Evolutionary conservation across 176 grass and related monocot species (phyloP).

Genomic region (Calamus simplicifolius): DNA sequence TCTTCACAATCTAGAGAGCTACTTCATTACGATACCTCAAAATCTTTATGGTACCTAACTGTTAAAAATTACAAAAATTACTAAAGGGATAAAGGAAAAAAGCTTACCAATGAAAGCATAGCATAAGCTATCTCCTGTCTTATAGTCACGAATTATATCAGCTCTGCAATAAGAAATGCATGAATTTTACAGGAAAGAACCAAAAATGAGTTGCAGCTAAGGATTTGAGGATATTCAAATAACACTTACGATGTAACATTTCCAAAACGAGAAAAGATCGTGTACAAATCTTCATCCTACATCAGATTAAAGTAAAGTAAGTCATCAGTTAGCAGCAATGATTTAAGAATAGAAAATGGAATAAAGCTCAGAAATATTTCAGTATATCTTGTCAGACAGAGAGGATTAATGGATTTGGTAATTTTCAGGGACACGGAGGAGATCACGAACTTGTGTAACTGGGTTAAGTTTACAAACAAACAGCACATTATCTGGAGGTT

Average conservation of each 20-base stretch:
- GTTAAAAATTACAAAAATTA: no score
- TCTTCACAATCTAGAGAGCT: no score
- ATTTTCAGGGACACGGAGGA: background rate
- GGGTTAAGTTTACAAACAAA: constrained; percentile 98
- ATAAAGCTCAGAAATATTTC: no score
- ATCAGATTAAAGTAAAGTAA: background rate
- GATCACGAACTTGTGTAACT: constrained; percentile 69
- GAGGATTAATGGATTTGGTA: no score
- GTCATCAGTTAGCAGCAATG: no score
- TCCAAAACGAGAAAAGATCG: constrained; percentile 96
- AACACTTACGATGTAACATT: constrained; percentile 77
- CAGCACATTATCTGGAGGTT: constrained; percentile 81
- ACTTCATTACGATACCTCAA: no score
- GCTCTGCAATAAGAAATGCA: constrained; percentile 40
- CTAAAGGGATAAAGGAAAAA: background rate
- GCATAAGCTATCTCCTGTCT: constrained; percentile 92
- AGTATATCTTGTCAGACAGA: no score
- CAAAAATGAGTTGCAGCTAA: background rate
- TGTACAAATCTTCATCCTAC: constrained; percentile 93
- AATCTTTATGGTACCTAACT: no score
- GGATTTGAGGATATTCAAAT: constrained; percentile 1
- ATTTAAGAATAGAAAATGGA: no score
- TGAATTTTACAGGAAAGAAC: constrained; percentile 8
- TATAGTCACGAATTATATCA: constrained; percentile 89
- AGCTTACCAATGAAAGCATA: constrained; percentile 88